A percentile compares a stretch with the other conserved stretches of the same genome.
Evolutionary conservation across 352 stramenopile genomes (phyloP).

Genomic region (Thalassiosira hispida): DNA sequence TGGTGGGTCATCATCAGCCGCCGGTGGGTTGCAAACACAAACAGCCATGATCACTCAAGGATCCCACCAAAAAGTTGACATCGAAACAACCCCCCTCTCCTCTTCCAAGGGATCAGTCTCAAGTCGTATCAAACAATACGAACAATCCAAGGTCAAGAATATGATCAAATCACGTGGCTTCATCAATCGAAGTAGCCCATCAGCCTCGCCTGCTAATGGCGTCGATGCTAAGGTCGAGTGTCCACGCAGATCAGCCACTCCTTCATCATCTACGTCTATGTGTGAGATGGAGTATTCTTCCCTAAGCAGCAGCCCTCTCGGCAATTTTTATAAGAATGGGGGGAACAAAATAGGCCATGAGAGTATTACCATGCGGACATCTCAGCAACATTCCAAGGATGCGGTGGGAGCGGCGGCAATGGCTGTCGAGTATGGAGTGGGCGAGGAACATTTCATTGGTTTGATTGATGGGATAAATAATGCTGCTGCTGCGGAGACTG

Average conservation of each 20-base stretch:
- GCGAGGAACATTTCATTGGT: background rate
- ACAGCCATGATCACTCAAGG: too few species aligned
- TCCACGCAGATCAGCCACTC: too few species aligned
- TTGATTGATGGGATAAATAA: background rate
- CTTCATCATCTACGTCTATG: too few species aligned
- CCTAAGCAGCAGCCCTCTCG: conserved; percentile 4
- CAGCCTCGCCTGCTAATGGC: too few species aligned
- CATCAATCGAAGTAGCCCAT: background rate
- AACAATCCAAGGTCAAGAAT: background rate
- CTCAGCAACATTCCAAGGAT: background rate
- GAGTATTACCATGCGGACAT: background rate
- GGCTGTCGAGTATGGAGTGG: conserved; percentile 16
- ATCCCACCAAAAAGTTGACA: too few species aligned
- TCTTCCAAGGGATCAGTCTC: background rate
- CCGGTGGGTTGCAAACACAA: too few species aligned
- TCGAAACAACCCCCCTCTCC: background rate
- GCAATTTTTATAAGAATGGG: too few species aligned
- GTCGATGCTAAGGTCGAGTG: too few species aligned
- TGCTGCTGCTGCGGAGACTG: too few species aligned
- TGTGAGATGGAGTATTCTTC: conserved; percentile 2
- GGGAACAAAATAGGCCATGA: background rate
- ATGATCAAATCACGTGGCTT: background rate
- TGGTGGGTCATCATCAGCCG: too few species aligned
- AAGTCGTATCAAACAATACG: background rate
- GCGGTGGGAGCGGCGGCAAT: conserved; percentile 20